phyloP scores from a whole-genome alignment of 2,329 filamentous ascomycete species.

The Pseudogymnoascus sp. region DNA sequence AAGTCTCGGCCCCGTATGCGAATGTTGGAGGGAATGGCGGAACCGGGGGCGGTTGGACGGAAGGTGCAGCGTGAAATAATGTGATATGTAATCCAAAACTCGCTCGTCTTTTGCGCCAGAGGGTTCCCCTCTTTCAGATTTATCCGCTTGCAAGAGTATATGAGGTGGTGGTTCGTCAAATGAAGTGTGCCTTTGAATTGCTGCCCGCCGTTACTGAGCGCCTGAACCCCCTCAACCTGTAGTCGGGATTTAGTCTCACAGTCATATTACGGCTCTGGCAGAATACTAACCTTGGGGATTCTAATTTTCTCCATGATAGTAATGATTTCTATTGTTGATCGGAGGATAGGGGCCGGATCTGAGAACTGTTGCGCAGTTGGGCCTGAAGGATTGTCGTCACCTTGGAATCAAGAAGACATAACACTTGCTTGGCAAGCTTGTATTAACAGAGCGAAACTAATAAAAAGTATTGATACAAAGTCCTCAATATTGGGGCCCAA shows the following conservation, averaged over 20 bases:
- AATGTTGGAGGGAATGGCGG: slow-evolving; percentile 69
- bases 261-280: slow-evolving; percentile 11
- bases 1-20: slow-evolving; percentile 89
- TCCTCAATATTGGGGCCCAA: not conserved
- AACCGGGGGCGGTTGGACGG: slow-evolving; percentile 60
- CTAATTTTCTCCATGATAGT: slow-evolving; percentile 35
- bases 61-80: slow-evolving; percentile 78
- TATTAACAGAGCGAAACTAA: not conserved
- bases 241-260: slow-evolving; percentile 7
- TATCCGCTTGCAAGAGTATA: slow-evolving; percentile 24
- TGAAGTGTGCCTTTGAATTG: slow-evolving; percentile 48
- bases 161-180: slow-evolving; percentile 53
- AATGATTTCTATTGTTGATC: not conserved
- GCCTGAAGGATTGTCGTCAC: not conserved
- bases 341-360: not conserved
- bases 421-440: slow-evolving; percentile 3
- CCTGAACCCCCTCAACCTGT: slow-evolving; percentile 53
- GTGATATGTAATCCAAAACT: slow-evolving; percentile 91
- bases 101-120: slow-evolving; percentile 43
- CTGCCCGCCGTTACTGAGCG: slow-evolving; percentile 49
- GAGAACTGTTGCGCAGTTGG: not conserved
- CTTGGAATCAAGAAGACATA: not conserved
- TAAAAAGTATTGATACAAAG: not conserved
- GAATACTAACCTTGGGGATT: slow-evolving; percentile 33
- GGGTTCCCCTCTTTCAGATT: slow-evolving; percentile 28